phyloP scores from a whole-genome alignment of 495 filamentous ascomycete genomes.

The Articulospora tetracladia region DNA sequence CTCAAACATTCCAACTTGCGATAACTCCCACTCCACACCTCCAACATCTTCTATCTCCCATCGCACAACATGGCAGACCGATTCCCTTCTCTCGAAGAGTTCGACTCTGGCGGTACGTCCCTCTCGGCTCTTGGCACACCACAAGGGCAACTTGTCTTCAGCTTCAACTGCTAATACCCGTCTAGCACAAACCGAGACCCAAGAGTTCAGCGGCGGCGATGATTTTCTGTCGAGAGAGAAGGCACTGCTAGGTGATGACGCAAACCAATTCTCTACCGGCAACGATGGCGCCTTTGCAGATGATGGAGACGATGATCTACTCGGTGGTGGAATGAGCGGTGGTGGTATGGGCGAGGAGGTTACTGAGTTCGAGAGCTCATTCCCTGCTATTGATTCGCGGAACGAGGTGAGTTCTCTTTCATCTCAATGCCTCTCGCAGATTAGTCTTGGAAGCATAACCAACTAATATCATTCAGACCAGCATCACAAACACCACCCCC shows the following conservation, averaged over 20 bases:
- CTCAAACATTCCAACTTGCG: background rate
- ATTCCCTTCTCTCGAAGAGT: constrained; percentile 95
- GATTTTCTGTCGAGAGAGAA: constrained; percentile 91
- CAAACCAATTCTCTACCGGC: constrained; percentile 79
- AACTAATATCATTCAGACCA: background rate
- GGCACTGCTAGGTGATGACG: constrained; percentile 85
- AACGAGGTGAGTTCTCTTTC: constrained; percentile 80
- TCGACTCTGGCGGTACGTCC: constrained; percentile 74
- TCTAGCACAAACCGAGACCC: constrained; percentile 53
- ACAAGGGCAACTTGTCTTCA: background rate
- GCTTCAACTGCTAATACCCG: background rate
- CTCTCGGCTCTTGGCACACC: background rate
- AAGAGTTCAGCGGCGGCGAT: constrained; percentile 41
- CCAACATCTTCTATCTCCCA: background rate
- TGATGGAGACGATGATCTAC: constrained; percentile 65
- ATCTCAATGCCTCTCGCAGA: no score
- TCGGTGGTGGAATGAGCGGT: constrained; percentile 50
- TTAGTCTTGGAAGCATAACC: no score
- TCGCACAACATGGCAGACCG: constrained; percentile 75
- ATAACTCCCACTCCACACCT: background rate
- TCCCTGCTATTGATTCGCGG: constrained; percentile 74
- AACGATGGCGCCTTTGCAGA: constrained; percentile 60
- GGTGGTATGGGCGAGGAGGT: constrained; percentile 51
- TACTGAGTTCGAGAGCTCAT: constrained; percentile 78
- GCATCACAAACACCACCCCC: constrained; percentile 67